Conservation (phyloP, 257 asterid genomes). For the Ilex aquifolium region DNA sequence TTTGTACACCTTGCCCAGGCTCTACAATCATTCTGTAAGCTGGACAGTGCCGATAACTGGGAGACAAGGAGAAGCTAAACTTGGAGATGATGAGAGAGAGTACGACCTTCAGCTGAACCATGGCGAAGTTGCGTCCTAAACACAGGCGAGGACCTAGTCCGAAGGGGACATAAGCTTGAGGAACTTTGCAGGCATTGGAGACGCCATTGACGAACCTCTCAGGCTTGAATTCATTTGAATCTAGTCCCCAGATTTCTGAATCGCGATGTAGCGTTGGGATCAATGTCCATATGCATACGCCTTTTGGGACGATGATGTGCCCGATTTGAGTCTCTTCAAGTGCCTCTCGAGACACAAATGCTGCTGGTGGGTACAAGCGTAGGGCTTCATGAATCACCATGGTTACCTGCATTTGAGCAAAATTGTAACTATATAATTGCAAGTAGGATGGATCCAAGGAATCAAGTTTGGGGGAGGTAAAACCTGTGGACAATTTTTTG, state of each 20-base stretch:
- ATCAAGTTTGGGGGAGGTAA: no score
- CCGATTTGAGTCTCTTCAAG: conserved; percentile 56
- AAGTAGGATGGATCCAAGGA: no score
- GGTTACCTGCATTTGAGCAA: conserved; percentile 30
- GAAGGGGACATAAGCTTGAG: conserved; percentile 72
- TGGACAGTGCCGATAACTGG: conserved; percentile 66
- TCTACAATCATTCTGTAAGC: conserved; percentile 77
- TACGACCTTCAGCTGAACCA: conserved; percentile 54
- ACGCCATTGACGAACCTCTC: conserved; percentile 61
- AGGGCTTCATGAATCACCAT: conserved; percentile 82
- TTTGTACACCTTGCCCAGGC: conserved; percentile 69
- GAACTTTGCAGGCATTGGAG: conserved; percentile 55
- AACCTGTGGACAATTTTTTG: no score
- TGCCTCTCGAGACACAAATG: conserved; percentile 81
- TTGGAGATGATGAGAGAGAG: conserved; percentile 45
- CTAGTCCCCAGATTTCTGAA: conserved; percentile 58
- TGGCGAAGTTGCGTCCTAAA: conserved; percentile 62
- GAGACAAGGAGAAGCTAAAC: conserved; percentile 56
- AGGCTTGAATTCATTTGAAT: conserved; percentile 70
- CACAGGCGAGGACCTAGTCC: conserved; percentile 81
- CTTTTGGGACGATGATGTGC: conserved; percentile 59
- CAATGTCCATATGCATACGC: conserved; percentile 76
- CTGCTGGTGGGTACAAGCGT: conserved; percentile 79
- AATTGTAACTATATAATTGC: no score
- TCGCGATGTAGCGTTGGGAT: conserved; percentile 81